phyloP scores from a whole-genome alignment of 2,329 filamentous ascomycete genomes.

The Apiospora pterosperma region DNA sequence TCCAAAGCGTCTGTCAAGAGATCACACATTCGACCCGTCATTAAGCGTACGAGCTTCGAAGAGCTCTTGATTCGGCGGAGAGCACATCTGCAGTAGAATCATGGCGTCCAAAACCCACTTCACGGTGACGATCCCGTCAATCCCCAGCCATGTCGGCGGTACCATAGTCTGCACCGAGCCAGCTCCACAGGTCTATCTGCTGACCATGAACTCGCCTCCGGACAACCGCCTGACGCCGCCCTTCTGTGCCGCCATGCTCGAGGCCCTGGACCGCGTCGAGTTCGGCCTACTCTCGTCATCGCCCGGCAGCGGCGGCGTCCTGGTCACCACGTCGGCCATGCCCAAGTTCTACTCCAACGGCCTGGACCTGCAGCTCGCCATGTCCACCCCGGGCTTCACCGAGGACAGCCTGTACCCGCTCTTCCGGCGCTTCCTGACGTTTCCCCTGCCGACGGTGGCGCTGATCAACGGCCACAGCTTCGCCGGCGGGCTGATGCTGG shows the following conservation, averaged over 20 bases:
- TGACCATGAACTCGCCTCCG: slow-evolving; percentile 67
- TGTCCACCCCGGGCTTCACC: slow-evolving; percentile 58
- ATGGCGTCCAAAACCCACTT: slow-evolving; percentile 43
- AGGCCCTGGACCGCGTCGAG: slow-evolving; percentile 74
- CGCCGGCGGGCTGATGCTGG: slow-evolving; percentile 76
- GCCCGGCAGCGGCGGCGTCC: slow-evolving; percentile 49
- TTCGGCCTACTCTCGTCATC: slow-evolving; percentile 32
- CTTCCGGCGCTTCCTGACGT: slow-evolving; percentile 65
- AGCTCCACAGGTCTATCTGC: slow-evolving; percentile 61
- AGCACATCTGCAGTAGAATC: not conserved
- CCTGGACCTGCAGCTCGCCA: slow-evolving; percentile 70
- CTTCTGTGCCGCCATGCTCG: slow-evolving; percentile 64
- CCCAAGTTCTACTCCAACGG: slow-evolving; percentile 82
- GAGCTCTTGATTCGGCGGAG: not conserved
- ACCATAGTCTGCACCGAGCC: slow-evolving; percentile 61
- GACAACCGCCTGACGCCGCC: slow-evolving; percentile 73
- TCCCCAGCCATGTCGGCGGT: slow-evolving; percentile 47
- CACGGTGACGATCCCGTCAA: slow-evolving; percentile 52
- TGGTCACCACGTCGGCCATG: slow-evolving; percentile 73
- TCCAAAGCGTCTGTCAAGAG: not conserved
- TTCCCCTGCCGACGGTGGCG: slow-evolving; percentile 80
- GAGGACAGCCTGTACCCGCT: slow-evolving; percentile 58
- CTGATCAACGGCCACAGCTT: slow-evolving; percentile 78
- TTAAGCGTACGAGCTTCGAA: not conserved
- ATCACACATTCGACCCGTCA: not conserved